Percentiles rank a stretch among this genome's conserved stretches.
Evolutionary conservation across 1,139 yeast species (phyloP).

Genomic region (Hemisphaericaspora subhashii): DNA sequence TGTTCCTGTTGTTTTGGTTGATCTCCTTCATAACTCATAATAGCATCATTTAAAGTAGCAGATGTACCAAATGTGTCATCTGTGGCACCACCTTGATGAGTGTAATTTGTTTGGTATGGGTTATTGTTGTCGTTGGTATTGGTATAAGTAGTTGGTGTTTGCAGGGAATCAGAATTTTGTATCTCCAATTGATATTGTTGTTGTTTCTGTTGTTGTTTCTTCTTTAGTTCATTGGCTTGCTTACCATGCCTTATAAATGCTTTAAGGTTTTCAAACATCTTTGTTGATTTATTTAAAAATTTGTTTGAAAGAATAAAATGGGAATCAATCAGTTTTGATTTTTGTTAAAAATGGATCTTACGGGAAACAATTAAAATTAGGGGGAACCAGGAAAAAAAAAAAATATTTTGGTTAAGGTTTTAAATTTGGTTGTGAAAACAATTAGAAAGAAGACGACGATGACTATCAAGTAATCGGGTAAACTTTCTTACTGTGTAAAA

Average conservation of each 20-base stretch:
- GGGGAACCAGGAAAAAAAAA: too few relatives aligned
- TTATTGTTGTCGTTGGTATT: neutral
- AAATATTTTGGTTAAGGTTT: too few relatives aligned
- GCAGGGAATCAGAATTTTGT: neutral
- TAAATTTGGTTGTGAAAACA: too few relatives aligned
- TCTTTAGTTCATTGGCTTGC: conserved; percentile 56
- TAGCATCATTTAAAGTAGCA: conserved; percentile 1
- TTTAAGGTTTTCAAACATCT: conserved; percentile 61
- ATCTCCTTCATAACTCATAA: neutral
- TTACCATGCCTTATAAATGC: conserved; percentile 85
- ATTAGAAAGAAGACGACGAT: too few relatives aligned
- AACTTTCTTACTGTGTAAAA: too few relatives aligned
- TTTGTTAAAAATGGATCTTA: too few relatives aligned
- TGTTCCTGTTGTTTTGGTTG: conserved; percentile 8
- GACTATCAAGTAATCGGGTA: too few relatives aligned
- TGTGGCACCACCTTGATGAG: neutral
- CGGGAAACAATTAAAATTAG: too few relatives aligned
- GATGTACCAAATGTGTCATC: neutral
- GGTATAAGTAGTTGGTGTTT: neutral
- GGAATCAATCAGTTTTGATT: too few relatives aligned
- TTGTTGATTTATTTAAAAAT: too few relatives aligned
- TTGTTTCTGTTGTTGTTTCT: conserved; percentile 14
- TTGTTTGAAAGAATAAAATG: too few relatives aligned
- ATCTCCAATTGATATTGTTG: conserved; percentile 2
- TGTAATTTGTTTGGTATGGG: neutral